phyloP scores from a whole-genome alignment of 495 filamentous ascomycete species.

The Haplographium delicatum region DNA sequence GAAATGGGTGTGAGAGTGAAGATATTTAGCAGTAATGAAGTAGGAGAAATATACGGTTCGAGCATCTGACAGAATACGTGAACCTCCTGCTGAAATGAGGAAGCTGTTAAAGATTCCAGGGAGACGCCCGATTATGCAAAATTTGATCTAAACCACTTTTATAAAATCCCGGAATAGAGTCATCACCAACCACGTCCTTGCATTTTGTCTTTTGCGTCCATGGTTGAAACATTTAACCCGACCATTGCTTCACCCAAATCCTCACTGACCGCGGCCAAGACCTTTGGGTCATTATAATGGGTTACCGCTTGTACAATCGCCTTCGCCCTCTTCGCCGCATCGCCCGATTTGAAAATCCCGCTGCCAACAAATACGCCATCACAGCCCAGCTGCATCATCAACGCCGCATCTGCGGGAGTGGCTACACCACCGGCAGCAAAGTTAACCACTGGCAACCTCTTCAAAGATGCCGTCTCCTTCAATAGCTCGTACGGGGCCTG shows the following conservation, averaged over 20 bases:
- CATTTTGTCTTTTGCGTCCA: conserved; percentile 75
- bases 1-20: too few species aligned
- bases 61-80: too few species aligned
- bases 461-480: conserved; percentile 78
- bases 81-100: too few species aligned
- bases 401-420: conserved; percentile 90
- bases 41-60: too few species aligned
- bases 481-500: conserved; percentile 71
- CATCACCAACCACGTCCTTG: conserved; percentile 80
- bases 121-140: too few species aligned
- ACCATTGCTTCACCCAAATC: conserved; percentile 95
- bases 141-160: too few species aligned
- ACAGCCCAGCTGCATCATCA: conserved; percentile 99
- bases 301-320: conserved; percentile 95
- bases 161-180: too few species aligned
- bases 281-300: conserved; percentile 79
- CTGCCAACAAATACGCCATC: conserved; percentile 96
- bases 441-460: conserved; percentile 91
- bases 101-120: too few species aligned
- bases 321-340: conserved; percentile 79
- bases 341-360: conserved; percentile 94
- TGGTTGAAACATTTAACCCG: conserved; percentile 72
- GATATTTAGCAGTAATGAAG: too few species aligned
- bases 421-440: conserved; percentile 97
- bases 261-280: conserved; percentile 79